Percentiles rank a stretch among this genome's conserved stretches.
Evolutionary conservation across 2,329 filamentous ascomycete species (phyloP).

Genomic region (Ophiostoma sp.): DNA sequence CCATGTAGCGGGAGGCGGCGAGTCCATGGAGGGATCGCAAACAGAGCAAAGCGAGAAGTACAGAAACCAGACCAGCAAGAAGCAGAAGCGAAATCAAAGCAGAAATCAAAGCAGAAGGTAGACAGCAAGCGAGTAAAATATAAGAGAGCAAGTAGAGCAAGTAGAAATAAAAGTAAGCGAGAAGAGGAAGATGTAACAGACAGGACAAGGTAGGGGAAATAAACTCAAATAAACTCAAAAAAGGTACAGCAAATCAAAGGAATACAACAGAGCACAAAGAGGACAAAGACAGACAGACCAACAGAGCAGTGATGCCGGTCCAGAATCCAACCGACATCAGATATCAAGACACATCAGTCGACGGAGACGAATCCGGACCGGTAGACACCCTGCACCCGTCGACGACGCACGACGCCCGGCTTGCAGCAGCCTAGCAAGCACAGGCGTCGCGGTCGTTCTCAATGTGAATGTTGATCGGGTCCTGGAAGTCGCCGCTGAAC

Average conservation of each 20-base stretch:
- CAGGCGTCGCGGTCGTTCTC: slow-evolving; percentile 91
- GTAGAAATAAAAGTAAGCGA: neutral
- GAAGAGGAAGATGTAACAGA: neutral
- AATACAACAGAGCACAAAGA: neutral
- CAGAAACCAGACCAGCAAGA: neutral
- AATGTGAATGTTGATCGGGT: slow-evolving; percentile 96
- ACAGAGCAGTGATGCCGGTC: neutral
- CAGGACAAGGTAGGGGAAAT: neutral
- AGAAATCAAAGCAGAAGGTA: neutral
- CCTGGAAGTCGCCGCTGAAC: slow-evolving; percentile 94
- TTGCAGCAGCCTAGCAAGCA: slow-evolving; percentile 59
- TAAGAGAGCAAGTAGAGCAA: neutral
- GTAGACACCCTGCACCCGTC: neutral
- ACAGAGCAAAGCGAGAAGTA: neutral
- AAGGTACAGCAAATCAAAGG: neutral
- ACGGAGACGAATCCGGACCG: neutral
- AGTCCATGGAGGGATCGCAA: neutral
- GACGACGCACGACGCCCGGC: neutral
- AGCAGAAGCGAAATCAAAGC: neutral
- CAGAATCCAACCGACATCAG: neutral
- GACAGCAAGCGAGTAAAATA: neutral
- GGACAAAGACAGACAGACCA: neutral
- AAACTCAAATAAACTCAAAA: neutral
- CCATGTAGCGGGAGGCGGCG: neutral
- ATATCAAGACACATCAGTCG: neutral